A percentile compares a stretch with the other conserved stretches of the same genome.
phyloP scores from a whole-genome alignment of 495 filamentous ascomycete genomes.

The Neurospora sp. region DNA sequence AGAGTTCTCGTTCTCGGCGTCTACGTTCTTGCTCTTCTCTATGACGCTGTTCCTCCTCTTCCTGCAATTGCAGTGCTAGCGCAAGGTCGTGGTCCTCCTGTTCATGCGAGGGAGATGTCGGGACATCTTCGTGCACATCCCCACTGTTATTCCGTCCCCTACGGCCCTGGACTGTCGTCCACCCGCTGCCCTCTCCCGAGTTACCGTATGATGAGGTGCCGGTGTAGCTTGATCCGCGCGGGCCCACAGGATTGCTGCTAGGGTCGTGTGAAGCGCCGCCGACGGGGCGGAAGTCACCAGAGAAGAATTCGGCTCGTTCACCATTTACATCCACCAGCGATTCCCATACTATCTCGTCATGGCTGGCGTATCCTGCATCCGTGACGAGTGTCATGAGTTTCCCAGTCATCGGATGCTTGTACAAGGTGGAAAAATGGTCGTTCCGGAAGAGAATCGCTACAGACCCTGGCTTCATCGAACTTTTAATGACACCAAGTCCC shows the following conservation, averaged over 20 bases:
- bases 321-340: constrained; percentile 81
- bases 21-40: constrained; percentile 38
- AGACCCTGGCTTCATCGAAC: constrained; percentile 56
- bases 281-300: constrained; percentile 83
- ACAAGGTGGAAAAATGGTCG: constrained; percentile 90
- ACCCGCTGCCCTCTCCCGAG: constrained; percentile 24
- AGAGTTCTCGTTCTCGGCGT: constrained; percentile 36
- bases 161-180: constrained; percentile 41
- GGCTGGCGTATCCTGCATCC: constrained; percentile 77
- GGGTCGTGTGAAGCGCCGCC: constrained; percentile 38
- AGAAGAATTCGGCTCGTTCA: constrained; percentile 71
- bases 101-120: constrained; percentile 35
- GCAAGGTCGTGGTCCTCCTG: constrained; percentile 75
- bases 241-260: constrained; percentile 5
- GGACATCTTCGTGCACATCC: constrained; percentile 16
- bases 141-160: constrained; percentile 18
- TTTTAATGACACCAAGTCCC: constrained; percentile 62
- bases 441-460: constrained; percentile 91
- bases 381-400: constrained; percentile 76
- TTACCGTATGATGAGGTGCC: neutral
- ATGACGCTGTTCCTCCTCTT: constrained; percentile 67
- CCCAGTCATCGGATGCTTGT: constrained; percentile 62
- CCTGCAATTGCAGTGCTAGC: constrained; percentile 69
- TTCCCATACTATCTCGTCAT: constrained; percentile 95
- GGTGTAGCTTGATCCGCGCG: neutral